Evolutionary conservation across 2,329 filamentous ascomycete genomes (phyloP), one percentile per base, ranked within the genome.

Genomic region (Fusarium sambucinum): DNA sequence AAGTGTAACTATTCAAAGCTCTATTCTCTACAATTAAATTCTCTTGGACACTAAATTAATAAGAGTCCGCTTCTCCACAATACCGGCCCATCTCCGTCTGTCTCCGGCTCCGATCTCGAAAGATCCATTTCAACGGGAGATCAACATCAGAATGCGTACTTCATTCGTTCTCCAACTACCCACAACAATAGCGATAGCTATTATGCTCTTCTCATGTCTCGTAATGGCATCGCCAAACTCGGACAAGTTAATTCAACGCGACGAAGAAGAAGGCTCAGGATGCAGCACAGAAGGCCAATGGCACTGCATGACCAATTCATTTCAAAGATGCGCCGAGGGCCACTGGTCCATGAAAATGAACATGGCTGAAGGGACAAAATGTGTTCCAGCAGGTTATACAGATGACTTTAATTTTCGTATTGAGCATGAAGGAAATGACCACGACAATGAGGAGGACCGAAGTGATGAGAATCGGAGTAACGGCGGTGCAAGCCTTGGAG

Each of bases 271-370:
- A 5, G 82, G 82, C 21, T 75, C 80, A 3, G 67, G 74, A 6
- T 86, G 84, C 73, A 74, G 76, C 13, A 71, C 76, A 14, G 84
- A 87, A 60, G 84, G 85, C n/a, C 80, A 82, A 63, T 87, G 85
- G 85, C 85, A 86, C 74, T 87, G 85, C 77, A 82, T 86, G 77
- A 79, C 77, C 1, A 75, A 68, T 21, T 78, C 77, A 33, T 87
- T 82, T 77, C 85, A 87, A 74, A 80, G 84, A 29, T 87, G 85
- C 69, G 83, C 81, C 4, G 74, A 77, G 12, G 84, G 84, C 3
- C 72, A 59, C 13, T 87, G 84, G 85, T 84, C 80, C 63, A 74
- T 63, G 1, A 77, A 79, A n/a, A 77, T 85, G 74, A 42, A 38
- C 61, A 79, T 80, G 80, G 59, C 84, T 0, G 73, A 74, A 7